phyloP scores from a whole-genome alignment of 371 early-diverging fungal species.

The Blakeslea trispora region DNA sequence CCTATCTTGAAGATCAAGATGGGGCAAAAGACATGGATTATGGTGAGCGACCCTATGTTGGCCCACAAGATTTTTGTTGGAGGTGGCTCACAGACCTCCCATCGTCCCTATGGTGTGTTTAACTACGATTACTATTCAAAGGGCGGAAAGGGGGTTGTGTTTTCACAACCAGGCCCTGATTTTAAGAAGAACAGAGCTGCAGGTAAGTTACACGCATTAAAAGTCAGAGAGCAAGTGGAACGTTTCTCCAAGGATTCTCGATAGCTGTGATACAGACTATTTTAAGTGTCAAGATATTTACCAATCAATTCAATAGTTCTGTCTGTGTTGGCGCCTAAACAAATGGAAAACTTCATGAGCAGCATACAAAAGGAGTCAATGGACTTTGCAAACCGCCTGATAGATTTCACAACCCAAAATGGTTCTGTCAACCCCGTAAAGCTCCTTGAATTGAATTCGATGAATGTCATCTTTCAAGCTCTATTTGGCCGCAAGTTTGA shows the following conservation, averaged over 20 bases:
- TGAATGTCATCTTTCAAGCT: slow-evolving; percentile 9
- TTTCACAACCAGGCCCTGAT: background rate
- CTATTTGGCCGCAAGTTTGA: background rate
- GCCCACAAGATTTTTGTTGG: slow-evolving; percentile 23
- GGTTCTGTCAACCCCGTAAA: background rate
- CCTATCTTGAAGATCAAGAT: slow-evolving; percentile 17
- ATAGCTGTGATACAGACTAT: too few relatives aligned
- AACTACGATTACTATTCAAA: slow-evolving; percentile 5
- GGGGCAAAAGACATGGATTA: slow-evolving; percentile 17
- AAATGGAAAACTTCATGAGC: too few relatives aligned
- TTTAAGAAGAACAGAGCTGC: background rate
- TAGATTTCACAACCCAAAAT: too few relatives aligned
- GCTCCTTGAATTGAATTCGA: background rate
- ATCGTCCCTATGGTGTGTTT: slow-evolving; percentile 10
- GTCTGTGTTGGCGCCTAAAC: too few relatives aligned
- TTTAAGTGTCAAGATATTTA: too few relatives aligned
- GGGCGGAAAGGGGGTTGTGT: background rate
- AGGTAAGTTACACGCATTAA: background rate
- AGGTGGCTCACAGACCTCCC: slow-evolving; percentile 6
- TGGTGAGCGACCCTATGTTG: slow-evolving; percentile 15
- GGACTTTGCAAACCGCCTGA: too few relatives aligned
- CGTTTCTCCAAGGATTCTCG: too few relatives aligned
- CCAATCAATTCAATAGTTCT: too few relatives aligned
- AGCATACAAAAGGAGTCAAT: too few relatives aligned
- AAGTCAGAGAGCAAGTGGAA: too few relatives aligned